Percentiles rank a stretch among this genome's conserved stretches.
Conservation (phyloP, 495 filamentous ascomycete genomes). For the Aspergillus steynii region DNA sequence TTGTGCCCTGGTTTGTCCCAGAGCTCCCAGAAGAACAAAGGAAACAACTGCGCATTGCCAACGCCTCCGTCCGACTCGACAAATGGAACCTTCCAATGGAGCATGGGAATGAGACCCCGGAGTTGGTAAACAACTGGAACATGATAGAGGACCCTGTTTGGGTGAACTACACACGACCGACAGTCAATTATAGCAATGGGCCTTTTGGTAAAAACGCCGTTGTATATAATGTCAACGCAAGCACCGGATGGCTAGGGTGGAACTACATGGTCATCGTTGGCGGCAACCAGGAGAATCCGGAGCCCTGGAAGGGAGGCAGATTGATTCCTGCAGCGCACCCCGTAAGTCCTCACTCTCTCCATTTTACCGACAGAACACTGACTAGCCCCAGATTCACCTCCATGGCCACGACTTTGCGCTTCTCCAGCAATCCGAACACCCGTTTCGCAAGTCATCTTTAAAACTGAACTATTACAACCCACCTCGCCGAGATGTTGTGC, state of each 20-base stretch:
- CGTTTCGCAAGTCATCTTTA: constrained; percentile 26
- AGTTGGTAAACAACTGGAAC: constrained; percentile 4
- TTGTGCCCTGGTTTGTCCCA: constrained; percentile 4
- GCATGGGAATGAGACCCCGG: not conserved
- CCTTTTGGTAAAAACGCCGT: constrained; percentile 36
- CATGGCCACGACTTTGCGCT: constrained; percentile 71
- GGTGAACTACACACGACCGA: constrained; percentile 14
- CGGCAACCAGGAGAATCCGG: not conserved
- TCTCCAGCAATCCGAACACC: constrained; percentile 13
- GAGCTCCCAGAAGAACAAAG: not conserved
- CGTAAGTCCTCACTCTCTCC: constrained; percentile 32
- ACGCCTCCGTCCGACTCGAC: constrained; percentile 1
- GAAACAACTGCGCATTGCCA: not conserved
- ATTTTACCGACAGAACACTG: constrained; percentile 41
- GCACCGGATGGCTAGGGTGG: not conserved
- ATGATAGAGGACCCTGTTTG: constrained; percentile 9
- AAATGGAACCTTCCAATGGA: not conserved
- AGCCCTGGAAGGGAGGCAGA: not conserved
- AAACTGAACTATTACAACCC: constrained; percentile 14
- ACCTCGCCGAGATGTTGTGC: constrained; percentile 49
- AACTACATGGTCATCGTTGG: constrained; percentile 13
- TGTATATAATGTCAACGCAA: constrained; percentile 23
- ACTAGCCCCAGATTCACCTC: constrained; percentile 58
- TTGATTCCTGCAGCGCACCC: constrained; percentile 7
- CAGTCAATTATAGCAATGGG: constrained; percentile 10